A percentile compares a stretch with the other conserved stretches of the same genome.
Conservation (phyloP, 768 basidiomycete species). For the Crepidotus variabilis region DNA sequence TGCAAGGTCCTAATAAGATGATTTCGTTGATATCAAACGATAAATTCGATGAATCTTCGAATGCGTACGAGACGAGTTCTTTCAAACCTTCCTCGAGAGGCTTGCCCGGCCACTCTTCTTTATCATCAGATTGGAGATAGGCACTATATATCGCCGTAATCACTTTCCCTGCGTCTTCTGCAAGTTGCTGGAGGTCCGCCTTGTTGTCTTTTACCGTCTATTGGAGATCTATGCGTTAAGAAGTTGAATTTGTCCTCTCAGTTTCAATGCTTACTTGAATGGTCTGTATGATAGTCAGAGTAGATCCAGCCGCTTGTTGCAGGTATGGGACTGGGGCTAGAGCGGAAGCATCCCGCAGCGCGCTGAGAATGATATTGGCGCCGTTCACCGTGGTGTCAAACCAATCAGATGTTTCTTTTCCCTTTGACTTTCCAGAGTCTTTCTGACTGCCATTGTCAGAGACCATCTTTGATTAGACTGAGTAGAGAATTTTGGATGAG, state of each 20-base stretch:
- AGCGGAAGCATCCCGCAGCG: constrained; percentile 9
- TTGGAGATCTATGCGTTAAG: background rate
- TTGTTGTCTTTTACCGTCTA: constrained; percentile 14
- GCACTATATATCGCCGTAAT: constrained; percentile 11
- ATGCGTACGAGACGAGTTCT: constrained; percentile 8
- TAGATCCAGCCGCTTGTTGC: constrained; percentile 12
- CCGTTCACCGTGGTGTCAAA: background rate
- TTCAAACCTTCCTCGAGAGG: constrained; percentile 4
- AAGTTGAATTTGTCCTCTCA: background rate
- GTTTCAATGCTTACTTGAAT: constrained; percentile 11
- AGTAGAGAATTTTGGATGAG: too few relatives aligned
- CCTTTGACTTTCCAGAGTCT: background rate
- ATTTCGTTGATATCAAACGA: background rate
- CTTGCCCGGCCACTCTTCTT: constrained; percentile 10
- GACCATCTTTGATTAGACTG: too few relatives aligned
- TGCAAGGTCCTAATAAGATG: background rate
- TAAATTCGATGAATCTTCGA: too few relatives aligned
- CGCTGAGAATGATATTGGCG: background rate
- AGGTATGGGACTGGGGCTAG: constrained; percentile 15
- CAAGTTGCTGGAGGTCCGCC: constrained; percentile 11
- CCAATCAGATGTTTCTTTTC: background rate
- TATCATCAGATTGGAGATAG: constrained; percentile 5
- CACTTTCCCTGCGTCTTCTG: constrained; percentile 5
- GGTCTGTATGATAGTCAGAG: constrained; percentile 10
- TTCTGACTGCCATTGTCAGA: background rate